Evolutionary conservation across 331 rosid species (phyloP), one percentile per base, ranked within the genome.

Genomic region (Quercus lobata): DNA sequence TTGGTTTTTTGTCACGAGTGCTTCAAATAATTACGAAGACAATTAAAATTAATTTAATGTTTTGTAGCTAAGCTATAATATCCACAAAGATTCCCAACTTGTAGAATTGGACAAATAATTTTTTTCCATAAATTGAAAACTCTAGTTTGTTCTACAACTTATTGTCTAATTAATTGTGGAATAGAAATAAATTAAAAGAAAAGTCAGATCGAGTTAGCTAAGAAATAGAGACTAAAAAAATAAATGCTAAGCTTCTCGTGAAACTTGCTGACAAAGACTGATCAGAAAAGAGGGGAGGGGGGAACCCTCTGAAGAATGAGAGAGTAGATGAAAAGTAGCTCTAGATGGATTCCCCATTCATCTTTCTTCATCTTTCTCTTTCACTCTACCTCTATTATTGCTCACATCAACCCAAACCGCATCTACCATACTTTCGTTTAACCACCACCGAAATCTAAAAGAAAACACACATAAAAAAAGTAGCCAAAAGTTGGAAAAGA

Each of bases 311-410:
- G 78, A 80, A 32, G 58, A 85, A 82, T 41, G 46, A 80, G 57
- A 77, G 89, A 87, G 87, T 84, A 84, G 88, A 85, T 84, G 86
- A 82, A 85, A 87, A 80, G 86, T 83, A 79, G 83, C 82, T 27
- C 83, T 27, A 69, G 89, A 55, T 78, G 83, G 88, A 89, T 87
- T 83, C 87, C 82, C 74, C 75, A 66, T 60, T 63, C 81, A 79
- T 21, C 81, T 81, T 78, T 89, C 88, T 57, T 41, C 46, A 41
- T 41, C 68, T 87, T 83, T 86, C 87, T 84, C 30, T 82, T 66
- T 73, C 37, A 22, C 78, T 75, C 53, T 37, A 7, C 10, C 76
- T 78, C 82, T 82, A 86, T 83, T 83, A 86, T 89, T 89, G 90
- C 80, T 72, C 85, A 74, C 77, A 86, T 79, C 84, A 80, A 80